A percentile compares a stretch with the other conserved stretches of the same genome.
Evolutionary conservation across 371 early-diverging fungal species (phyloP).

Genomic region (Rhizopus microsporus): DNA sequence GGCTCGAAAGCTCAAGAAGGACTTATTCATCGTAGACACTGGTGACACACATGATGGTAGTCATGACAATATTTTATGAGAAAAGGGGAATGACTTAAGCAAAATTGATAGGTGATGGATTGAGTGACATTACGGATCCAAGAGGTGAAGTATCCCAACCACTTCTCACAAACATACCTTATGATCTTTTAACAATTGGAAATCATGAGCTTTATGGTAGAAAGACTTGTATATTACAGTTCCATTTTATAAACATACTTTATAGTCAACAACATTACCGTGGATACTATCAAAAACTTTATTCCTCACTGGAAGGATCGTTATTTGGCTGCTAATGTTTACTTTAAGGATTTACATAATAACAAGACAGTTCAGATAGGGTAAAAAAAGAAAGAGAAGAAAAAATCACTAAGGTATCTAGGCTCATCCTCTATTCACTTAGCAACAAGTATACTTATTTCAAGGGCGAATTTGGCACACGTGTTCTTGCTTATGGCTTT

Average conservation of each 20-base stretch:
- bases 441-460: slow-evolving; percentile 54
- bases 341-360: slow-evolving; percentile 41
- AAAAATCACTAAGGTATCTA: background rate
- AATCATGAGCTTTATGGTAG: slow-evolving; percentile 64
- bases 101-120: slow-evolving; percentile 39
- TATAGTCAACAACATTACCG: slow-evolving; percentile 36
- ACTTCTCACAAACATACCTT: slow-evolving; percentile 46
- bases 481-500: slow-evolving; percentile 61
- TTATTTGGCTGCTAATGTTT: slow-evolving; percentile 59
- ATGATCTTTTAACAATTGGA: slow-evolving; percentile 52
- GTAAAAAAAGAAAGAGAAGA: slow-evolving; percentile 9
- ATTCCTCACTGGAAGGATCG: slow-evolving; percentile 56
- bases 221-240: background rate
- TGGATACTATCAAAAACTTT: slow-evolving; percentile 36
- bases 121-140: slow-evolving; percentile 48
- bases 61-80: background rate
- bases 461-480: slow-evolving; percentile 55
- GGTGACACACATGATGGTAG: slow-evolving; percentile 57
- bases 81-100: background rate
- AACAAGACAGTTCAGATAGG: slow-evolving; percentile 56
- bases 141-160: slow-evolving; percentile 48
- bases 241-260: slow-evolving; percentile 3
- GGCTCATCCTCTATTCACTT: background rate
- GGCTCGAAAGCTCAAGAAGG: slow-evolving; percentile 43
- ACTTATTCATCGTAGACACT: slow-evolving; percentile 60